These are phyloP conservation scores for Alternaria rosae DNA, from an alignment of 2,329 filamentous ascomycete species.

Conservation along the genomic window DNA sequence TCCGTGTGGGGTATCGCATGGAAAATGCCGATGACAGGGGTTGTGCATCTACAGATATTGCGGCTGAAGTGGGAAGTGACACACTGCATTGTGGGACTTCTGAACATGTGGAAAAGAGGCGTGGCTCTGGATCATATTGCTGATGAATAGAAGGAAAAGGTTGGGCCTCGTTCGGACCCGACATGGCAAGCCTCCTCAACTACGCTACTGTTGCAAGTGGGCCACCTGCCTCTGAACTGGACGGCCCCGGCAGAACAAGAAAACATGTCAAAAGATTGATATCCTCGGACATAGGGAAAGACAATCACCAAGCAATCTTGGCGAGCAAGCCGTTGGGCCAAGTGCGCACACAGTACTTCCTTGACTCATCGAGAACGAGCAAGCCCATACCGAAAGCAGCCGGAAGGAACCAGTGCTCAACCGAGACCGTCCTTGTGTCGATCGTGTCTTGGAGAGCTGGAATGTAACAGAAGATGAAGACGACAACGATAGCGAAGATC, in stretches of 20 bases:
- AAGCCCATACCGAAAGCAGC: conserved; percentile 73
- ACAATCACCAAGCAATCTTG: conserved; percentile 67
- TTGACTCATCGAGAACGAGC: conserved; percentile 69
- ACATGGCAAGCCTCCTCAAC: background rate
- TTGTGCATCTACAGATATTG: conserved; percentile 13
- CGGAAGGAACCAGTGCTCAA: conserved; percentile 79
- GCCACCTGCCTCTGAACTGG: background rate
- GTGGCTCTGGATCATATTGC: conserved; percentile 20
- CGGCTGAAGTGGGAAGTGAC: conserved; percentile 7
- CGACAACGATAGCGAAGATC: conserved; percentile 71
- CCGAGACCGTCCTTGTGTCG: conserved; percentile 68
- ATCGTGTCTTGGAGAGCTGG: conserved; percentile 69
- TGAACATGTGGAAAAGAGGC: background rate
- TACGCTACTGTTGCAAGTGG: background rate
- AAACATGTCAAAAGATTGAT: background rate
- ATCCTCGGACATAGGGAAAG: background rate
- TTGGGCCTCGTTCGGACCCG: background rate
- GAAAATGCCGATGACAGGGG: conserved; percentile 4
- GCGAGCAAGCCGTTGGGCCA: conserved; percentile 66
- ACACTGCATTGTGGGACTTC: conserved; percentile 12
- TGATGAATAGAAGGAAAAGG: conserved; percentile 32
- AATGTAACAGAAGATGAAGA: conserved; percentile 71
- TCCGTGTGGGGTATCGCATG: conserved; percentile 18
- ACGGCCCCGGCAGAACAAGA: background rate
- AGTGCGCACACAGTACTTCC: conserved; percentile 69